Evolutionary conservation across 352 stramenopile species (phyloP), one percentile per base, ranked within the genome.

Genomic region (Phytophthora pini): DNA sequence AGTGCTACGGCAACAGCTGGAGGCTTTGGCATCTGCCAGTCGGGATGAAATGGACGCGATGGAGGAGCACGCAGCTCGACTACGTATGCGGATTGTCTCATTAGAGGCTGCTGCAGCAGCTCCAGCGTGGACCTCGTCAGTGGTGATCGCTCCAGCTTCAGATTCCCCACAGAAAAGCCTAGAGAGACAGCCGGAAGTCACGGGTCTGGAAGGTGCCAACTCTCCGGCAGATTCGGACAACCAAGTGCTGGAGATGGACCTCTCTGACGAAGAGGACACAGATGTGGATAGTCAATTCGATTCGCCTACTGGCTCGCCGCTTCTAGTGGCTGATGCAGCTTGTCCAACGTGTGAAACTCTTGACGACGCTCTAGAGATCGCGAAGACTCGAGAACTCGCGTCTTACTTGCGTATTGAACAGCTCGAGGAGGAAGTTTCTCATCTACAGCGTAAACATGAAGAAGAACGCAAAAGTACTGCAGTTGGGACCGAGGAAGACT

Each of bases 71-170:
- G 66, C 65, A 10, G 57, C 38, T 43, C 58, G 58, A 2, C 29
- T 80, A n/a, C 72, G 68, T 15, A 75, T 73, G 54, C 72, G 77
- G 29, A 60, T 86, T 27, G 65, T 74, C 3, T 72, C 70, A 20
- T 56, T 86, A 2, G 65, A 77, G 39, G 70, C 70, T 61, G 70
- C 70, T 32, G 70, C 70, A 31, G 70, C 56, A 61, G 70, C 70
- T 44, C 44, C 60, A 6, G 27, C 48, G 0, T 69, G 70, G 70
- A 63, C 40, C 10, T 72, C 60, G 43, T 59, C 48, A 38, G 47
- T 65, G 44, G 50, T 77, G 10, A 56, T 70, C 54, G 46, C 63
- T 54, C 41, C 57, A 72, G 40, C 24, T 53, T 50, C 48, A 38
- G 31, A 70, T 61, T 24, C 43, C 22, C 8, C 17, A 5, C 39